Conservation (phyloP, 2,329 filamentous ascomycete genomes). For the Ophiostoma sp. region DNA sequence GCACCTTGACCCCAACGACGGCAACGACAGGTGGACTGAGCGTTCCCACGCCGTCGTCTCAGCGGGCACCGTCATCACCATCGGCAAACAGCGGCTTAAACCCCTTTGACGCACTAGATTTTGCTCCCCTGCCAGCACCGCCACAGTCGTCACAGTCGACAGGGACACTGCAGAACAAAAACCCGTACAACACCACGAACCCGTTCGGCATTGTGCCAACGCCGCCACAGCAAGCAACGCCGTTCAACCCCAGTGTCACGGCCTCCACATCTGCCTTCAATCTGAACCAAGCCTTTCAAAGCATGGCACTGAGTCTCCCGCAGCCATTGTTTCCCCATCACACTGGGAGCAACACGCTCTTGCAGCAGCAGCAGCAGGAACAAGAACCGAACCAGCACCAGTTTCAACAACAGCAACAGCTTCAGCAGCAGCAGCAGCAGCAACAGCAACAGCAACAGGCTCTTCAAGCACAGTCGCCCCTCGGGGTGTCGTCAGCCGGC, state of each 20-base stretch:
- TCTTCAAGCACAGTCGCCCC: neutral
- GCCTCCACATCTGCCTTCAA: slow-evolving; percentile 27
- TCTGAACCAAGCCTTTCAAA: slow-evolving; percentile 71
- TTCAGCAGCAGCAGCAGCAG: slow-evolving; percentile 38
- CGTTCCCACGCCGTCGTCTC: slow-evolving; percentile 31
- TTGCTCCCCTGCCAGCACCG: slow-evolving; percentile 50
- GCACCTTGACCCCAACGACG: slow-evolving; percentile 51
- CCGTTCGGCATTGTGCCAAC: slow-evolving; percentile 61
- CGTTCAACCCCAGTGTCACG: slow-evolving; percentile 35
- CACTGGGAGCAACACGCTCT: slow-evolving; percentile 58
- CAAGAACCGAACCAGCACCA: slow-evolving; percentile 9
- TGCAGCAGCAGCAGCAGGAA: slow-evolving; percentile 37
- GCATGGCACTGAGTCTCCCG: slow-evolving; percentile 63
- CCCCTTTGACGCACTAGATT: slow-evolving; percentile 69
- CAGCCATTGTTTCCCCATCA: slow-evolving; percentile 70
- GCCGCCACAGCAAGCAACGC: slow-evolving; percentile 18
- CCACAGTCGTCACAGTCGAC: slow-evolving; percentile 67
- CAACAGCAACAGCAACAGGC: slow-evolving; percentile 39
- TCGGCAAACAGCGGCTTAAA: slow-evolving; percentile 50
- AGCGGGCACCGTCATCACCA: slow-evolving; percentile 35
- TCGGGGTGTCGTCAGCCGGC: neutral
- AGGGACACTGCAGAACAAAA: slow-evolving; percentile 59
- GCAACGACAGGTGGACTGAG: slow-evolving; percentile 30
- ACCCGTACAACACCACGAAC: slow-evolving; percentile 60
- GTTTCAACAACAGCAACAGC: slow-evolving; percentile 39